Base-by-base conservation (phyloP, 1,139 yeast species). In the Nematodospora anomalae region DNA sequence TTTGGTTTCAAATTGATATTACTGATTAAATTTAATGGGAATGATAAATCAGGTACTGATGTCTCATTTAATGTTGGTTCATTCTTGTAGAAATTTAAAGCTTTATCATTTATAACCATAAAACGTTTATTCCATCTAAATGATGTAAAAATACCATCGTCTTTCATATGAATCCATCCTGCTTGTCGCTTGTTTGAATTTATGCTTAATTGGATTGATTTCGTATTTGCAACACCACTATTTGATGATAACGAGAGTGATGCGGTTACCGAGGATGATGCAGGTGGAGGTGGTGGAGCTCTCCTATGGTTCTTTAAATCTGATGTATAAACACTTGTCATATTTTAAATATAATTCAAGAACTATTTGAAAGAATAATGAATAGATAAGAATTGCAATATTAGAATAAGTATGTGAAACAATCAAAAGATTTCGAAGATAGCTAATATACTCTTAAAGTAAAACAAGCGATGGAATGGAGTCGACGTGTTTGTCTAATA, bases 121-220 rank as follows among this genome's bases (percentile, higher is more conserved):
- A 71, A 90, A 49, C 95, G 76, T 56, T 89, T 89, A 43, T 90
- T 89, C 97, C 97, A 92, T 50, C 95, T 70, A 58, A 90, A 88
- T 10, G 89, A 79, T 45, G 87, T 76, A 52, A 71, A 71, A 25
- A 86, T 61, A 15, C 96, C 96, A 51, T 90, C 97, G 51, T 90
- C 97, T 58, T 88, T 89, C 38, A 88, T 81, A 38, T 87, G 86
- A 16, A 87, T 90, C 95, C 96, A 90, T 0, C 97, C 97, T 15
- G 64, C 49, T 38, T 64, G 67, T 23, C 71, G 53, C 40, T 62
- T 65, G 35, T 57, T 61, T 28, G 67, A 52, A 36, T 51, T 51
- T 39, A 60, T 45, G 31, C 52, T 55, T 32, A 59, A 44, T 31
- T 51, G 53, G 28, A 50, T 44, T 16, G 49, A 37, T 29, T 44